A percentile compares a stretch with the other conserved stretches of the same genome.
These are phyloP conservation scores for Vitis cinerea DNA, from an alignment of 164 flowering plant species.

Conservation along the genomic window DNA sequence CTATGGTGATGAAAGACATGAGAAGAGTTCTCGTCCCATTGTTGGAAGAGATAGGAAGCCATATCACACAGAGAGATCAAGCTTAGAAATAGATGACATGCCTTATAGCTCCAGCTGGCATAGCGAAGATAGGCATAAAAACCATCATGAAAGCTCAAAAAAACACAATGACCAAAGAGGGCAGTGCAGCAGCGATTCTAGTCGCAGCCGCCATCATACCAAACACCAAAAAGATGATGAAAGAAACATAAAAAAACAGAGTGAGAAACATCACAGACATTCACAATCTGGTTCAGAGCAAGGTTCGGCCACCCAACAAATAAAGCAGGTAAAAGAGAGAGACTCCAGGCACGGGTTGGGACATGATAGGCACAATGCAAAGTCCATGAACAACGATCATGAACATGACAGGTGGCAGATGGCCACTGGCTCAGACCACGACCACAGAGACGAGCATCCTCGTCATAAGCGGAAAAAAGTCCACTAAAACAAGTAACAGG, in stretches of 20 bases:
- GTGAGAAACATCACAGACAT: slow-evolving; percentile 24
- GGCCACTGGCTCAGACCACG: slow-evolving; percentile 33
- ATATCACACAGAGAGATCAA: slow-evolving; percentile 33
- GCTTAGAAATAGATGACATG: slow-evolving; percentile 35
- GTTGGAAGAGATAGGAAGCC: slow-evolving; percentile 32
- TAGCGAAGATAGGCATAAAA: slow-evolving; percentile 35
- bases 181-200: slow-evolving; percentile 32
- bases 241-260: slow-evolving; percentile 27
- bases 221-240: slow-evolving; percentile 22
- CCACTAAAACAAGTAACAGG: slow-evolving; percentile 24
- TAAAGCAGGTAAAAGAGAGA: slow-evolving; percentile 25
- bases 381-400: slow-evolving; percentile 17
- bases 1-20: slow-evolving; percentile 21
- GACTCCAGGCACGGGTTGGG: slow-evolving; percentile 7
- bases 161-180: slow-evolving; percentile 25
- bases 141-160: slow-evolving; percentile 27
- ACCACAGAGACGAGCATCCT: slow-evolving; percentile 25
- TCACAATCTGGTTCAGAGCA: slow-evolving; percentile 32
- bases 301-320: slow-evolving; percentile 24
- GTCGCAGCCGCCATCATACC: slow-evolving; percentile 24
- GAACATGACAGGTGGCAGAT: slow-evolving; percentile 50
- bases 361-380: slow-evolving; percentile 24
- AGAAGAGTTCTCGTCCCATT: slow-evolving; percentile 28
- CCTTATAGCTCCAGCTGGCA: slow-evolving; percentile 31
- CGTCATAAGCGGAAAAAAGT: slow-evolving; percentile 41